Base-by-base conservation (phyloP, 2,329 filamentous ascomycete species). In the Grosmannia penicillata region DNA sequence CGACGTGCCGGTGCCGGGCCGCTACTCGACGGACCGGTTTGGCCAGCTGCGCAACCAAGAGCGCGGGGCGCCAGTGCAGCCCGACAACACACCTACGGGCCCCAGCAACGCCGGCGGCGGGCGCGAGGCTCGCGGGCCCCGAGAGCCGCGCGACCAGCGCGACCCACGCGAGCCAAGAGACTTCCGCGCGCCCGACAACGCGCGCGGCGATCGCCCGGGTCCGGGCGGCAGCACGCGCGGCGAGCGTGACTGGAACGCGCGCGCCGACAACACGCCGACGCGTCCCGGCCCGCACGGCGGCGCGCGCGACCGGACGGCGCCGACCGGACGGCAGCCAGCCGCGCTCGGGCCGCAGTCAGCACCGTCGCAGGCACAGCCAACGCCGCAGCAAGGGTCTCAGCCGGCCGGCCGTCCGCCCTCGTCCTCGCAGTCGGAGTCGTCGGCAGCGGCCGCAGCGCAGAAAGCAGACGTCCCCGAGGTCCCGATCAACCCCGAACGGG, bases 401-500 rank as follows among this genome's bases (percentile, higher is more conserved):
- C 8, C 34, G 11, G 19, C 30, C 7, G 14, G 6, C n/a, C 29
- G 13, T 18, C 29, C 18, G 26, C 7, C 7, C 26, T 15, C 6
- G 8, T 23, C 4, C 28, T 4, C 14, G 21, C 29, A 26, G 27
- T 15, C 31, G 10, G 7, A 33, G 17, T 8, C 15, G 17, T 8
- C 36, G 23, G 24, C 32, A 10, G 17, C 28, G 8, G 8, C 21
- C 4, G 21, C 27, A 37, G 22, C 37, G 32, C 21, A 35, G 37
- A 13, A 22, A 28, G 22, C 25, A 31, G 23, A 41, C 4, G 51
- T 55, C 9, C 13, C 48, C 15, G 70, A 68, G 10, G 66, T 68
- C 8, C 56, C 58, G 8, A 67, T 74, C 48, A 73, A 74, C 43
- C 69, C 71, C 1, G 68, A 72, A 37, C 62, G 71, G 40, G 67